phyloP scores from a whole-genome alignment of 495 filamentous ascomycete species.

The Hypoxylon crocopeplum region DNA sequence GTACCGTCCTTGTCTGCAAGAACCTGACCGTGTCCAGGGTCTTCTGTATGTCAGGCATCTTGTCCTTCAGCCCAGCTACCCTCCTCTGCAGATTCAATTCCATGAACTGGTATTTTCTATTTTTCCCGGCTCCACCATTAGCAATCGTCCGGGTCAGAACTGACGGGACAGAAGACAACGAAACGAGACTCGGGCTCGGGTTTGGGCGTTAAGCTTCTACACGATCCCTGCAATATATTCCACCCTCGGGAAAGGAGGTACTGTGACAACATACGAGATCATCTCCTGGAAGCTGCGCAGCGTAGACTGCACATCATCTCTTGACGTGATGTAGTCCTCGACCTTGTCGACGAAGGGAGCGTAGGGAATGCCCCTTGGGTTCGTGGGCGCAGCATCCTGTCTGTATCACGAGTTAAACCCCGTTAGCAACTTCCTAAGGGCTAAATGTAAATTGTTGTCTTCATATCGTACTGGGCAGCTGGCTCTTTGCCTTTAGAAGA shows the following conservation, averaged over 20 bases:
- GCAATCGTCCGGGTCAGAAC: not conserved
- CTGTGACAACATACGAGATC: slow-evolving; percentile 75
- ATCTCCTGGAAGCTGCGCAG: slow-evolving; percentile 97
- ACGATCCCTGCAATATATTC: no score
- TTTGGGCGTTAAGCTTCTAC: no score
- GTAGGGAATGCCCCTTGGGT: slow-evolving; percentile 91
- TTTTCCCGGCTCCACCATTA: slow-evolving; percentile 10
- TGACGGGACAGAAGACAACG: no score
- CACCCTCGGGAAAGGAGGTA: not conserved
- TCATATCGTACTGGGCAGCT: slow-evolving; percentile 30
- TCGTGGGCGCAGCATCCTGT: slow-evolving; percentile 68
- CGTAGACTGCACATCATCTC: slow-evolving; percentile 86
- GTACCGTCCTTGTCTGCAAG: slow-evolving; percentile 71
- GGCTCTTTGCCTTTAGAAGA: slow-evolving; percentile 45
- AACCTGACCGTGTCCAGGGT: slow-evolving; percentile 94
- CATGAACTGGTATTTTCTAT: slow-evolving; percentile 99
- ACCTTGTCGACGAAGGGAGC: slow-evolving; percentile 98
- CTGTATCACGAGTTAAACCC: slow-evolving; percentile 28
- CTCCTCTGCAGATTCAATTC: slow-evolving; percentile 88
- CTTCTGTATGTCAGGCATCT: slow-evolving; percentile 96
- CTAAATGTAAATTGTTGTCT: not conserved
- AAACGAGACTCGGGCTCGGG: no score
- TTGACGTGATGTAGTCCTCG: slow-evolving; percentile 87
- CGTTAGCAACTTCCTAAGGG: not conserved
- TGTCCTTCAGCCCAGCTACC: slow-evolving; percentile 84